Evolutionary conservation across 2,329 filamentous ascomycete species (phyloP).

Genomic region (Penicillium janthinellum): DNA sequence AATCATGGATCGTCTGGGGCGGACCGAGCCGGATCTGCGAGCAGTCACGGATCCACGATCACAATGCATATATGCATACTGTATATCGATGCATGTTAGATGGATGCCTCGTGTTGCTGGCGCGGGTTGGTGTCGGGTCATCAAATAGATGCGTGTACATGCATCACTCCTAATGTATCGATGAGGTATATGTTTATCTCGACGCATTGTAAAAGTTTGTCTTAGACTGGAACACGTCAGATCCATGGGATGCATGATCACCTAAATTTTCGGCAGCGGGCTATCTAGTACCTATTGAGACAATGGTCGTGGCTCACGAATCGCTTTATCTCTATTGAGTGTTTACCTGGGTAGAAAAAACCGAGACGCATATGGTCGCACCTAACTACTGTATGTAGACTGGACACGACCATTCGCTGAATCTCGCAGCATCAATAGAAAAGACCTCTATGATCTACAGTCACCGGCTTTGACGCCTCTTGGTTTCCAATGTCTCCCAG

Average conservation of each 20-base stretch:
- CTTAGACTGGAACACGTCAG: no score
- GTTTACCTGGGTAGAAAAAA: no score
- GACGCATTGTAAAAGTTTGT: no score
- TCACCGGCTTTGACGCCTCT: not conserved
- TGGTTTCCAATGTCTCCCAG: not conserved
- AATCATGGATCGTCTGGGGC: not conserved
- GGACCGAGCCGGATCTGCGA: not conserved
- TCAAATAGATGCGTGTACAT: not conserved
- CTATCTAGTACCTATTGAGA: no score
- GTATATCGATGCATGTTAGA: not conserved
- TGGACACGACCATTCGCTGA: no score
- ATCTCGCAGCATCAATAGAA: not conserved
- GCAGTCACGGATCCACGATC: not conserved
- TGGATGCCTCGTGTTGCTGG: not conserved
- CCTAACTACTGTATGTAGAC: no score
- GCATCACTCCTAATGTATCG: not conserved
- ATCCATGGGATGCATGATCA: no score
- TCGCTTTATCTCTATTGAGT: no score
- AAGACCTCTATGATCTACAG: not conserved
- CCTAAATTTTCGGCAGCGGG: no score
- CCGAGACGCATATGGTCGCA: no score
- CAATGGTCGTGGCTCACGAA: no score
- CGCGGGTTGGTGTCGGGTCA: not conserved
- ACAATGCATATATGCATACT: no score
- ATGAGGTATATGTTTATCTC: not conserved